phyloP scores from a whole-genome alignment of 306 rosid genomes.

The Sphenostylis stenocarpa region DNA sequence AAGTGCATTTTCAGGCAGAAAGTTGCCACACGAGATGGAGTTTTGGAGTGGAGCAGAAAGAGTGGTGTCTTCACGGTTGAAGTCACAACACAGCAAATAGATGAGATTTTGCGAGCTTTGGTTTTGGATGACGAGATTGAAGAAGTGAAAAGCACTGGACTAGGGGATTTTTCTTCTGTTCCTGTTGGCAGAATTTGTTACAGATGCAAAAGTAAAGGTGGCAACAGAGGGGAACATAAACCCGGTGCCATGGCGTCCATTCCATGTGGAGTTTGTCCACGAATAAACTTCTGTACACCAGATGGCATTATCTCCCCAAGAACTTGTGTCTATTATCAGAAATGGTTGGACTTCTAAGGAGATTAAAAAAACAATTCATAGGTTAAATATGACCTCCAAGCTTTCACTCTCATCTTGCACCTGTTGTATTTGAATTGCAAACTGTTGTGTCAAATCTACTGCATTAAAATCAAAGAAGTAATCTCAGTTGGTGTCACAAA shows the following conservation, averaged over 20 bases:
- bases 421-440: not conserved
- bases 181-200: constrained; percentile 65
- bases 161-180: constrained; percentile 55
- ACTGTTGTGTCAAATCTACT: not conserved
- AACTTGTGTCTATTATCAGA: constrained; percentile 58
- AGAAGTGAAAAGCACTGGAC: constrained; percentile 67
- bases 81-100: constrained; percentile 46
- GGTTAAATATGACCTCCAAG: not conserved
- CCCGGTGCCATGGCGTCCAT: constrained; percentile 57
- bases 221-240: constrained; percentile 45
- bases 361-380: not conserved
- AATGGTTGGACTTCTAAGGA: constrained; percentile 75
- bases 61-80: constrained; percentile 32
- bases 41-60: constrained; percentile 37
- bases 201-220: constrained; percentile 51
- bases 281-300: constrained; percentile 57
- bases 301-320: constrained; percentile 68
- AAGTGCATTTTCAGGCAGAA: constrained; percentile 45
- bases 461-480: not conserved
- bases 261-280: constrained; percentile 82
- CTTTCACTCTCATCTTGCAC: not conserved
- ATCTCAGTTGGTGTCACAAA: not conserved
- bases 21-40: constrained; percentile 53
- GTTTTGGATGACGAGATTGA: constrained; percentile 58
- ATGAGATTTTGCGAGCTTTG: constrained; percentile 60